Base-by-base conservation (phyloP, 177 flowering plant genomes). In the Vitis hybrid region DNA sequence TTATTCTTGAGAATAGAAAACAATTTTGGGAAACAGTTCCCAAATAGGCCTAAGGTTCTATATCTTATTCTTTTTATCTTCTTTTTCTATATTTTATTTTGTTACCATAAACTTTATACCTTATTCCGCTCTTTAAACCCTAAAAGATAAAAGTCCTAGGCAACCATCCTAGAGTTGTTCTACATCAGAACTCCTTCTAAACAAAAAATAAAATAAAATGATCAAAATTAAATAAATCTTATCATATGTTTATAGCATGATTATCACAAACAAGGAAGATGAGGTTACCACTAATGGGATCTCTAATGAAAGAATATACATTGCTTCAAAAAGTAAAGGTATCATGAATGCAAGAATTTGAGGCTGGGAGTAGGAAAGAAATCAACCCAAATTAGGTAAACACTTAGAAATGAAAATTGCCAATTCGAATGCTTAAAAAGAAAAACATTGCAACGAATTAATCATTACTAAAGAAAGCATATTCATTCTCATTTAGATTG, bases 311-410 rank as follows among this genome's bases (percentile, higher is more conserved):
- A 5, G 87, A 82, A 84, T 91, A 71, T 76, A 83, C 94, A 94
- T 94, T 73, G 97, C 98, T 82, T 94, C 94, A 58, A 88, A 48
- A 65, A 72, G 85, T 82, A 90, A 97, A 23, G 85, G 80, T 17
- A 82, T 91, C 1, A 94, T 87, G 76, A 94, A 92, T 65, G 96
- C 96, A n/a, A 94, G 94, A 67, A 87, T 74, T 74, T 76, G 74
- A 82, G 84, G 93, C 98, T 19, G 86, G 66, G 65, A 82, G 77
- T 79, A 86, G 77, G 75, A 67, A 85, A 82, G 77, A 83, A 52
- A 83, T 76, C 82, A 83, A 80, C 40, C 77, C 73, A 80, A 74
- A 76, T 83, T 83, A 88, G 83, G 77, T 21, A 21, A 77, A 78
- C 68, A 82, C 63, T 71, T 21, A 71, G 77, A 80, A 83, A 82